Evolutionary conservation across 176 grass and related monocot species (phyloP).

Genomic region (Melocanna baccifera): DNA sequence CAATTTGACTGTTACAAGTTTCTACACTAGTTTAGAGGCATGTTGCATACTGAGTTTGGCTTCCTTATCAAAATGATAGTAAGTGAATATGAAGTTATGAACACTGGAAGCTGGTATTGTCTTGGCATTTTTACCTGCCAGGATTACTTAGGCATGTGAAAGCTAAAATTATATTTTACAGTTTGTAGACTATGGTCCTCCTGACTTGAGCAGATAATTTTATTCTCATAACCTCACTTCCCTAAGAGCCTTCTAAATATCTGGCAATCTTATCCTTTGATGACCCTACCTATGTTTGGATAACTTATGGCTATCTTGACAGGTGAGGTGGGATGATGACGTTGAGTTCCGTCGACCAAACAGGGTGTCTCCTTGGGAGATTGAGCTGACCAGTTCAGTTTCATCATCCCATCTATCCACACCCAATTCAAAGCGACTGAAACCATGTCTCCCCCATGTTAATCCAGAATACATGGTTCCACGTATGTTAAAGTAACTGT

Average conservation of each 20-base stretch:
- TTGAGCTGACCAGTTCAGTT: constrained; percentile 61
- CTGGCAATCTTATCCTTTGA: background rate
- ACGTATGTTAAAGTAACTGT: constrained; percentile 40
- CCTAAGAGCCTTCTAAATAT: background rate
- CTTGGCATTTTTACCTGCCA: background rate
- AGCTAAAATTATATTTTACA: background rate
- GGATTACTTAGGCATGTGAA: background rate
- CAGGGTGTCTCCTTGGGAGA: constrained; percentile 96
- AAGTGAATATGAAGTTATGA: background rate
- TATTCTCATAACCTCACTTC: background rate
- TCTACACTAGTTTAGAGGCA: background rate
- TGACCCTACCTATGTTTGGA: background rate
- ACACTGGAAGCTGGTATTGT: background rate
- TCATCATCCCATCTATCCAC: constrained; percentile 49
- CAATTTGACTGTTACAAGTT: background rate
- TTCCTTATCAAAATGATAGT: background rate
- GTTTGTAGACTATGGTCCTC: background rate
- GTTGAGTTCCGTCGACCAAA: constrained; percentile 44
- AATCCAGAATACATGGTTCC: constrained; percentile 51
- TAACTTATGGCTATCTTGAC: background rate
- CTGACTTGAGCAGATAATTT: background rate
- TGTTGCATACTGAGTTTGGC: background rate
- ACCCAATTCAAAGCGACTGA: constrained; percentile 62
- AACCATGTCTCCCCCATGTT: constrained; percentile 47
- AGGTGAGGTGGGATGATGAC: constrained; percentile 90